Evolutionary conservation across 2,329 filamentous ascomycete genomes (phyloP), one percentile per base, ranked within the genome.

Genomic region (Tympanopsis confertula): DNA sequence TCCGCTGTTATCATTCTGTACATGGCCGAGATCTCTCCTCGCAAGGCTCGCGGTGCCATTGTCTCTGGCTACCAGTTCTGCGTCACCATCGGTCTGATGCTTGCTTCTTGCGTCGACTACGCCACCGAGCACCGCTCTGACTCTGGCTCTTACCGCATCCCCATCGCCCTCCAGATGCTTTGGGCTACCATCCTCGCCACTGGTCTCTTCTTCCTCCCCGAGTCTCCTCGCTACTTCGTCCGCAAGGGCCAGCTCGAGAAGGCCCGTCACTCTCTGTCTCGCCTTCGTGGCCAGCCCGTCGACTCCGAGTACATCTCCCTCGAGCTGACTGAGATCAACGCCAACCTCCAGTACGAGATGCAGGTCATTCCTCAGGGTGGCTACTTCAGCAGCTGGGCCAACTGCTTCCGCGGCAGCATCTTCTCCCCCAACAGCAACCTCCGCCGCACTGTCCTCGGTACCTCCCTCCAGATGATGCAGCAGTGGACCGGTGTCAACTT

Each of bases 401-500:
- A 69, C 53, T 79, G 75, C 69, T 76, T 84, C 61, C 73, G 53
- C 43, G 74, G 83, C 47, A 72, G 76, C 47, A 66, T 86, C 45
- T 64, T 50, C 43, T 69, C 71, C 40, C 65, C 69, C 44, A 79
- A 78, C 46, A 77, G 76, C 44, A 86, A 78, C 67, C 55, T 84
- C 39, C 79, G 81, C 51, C 74, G 78, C 47, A 81, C 79, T 19
- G 75, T 85, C 41, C 68, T 86, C 33, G 81, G 81, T 50, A 82
- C 75, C 33, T 79, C 78, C 19, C 66, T 85, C 22, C 81, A 86
- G 66, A 85, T 85, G 80, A 84, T 85, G 78, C 81, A 85, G 61
- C 80, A 84, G 61, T 47, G 74, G 75, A 88, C 84, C 19, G 85
- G 86, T 68, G 82, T 94, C 63, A 94, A 94, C 71, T 93, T 89